A percentile compares a stretch with the other conserved stretches of the same genome.
phyloP scores from a whole-genome alignment of 495 filamentous ascomycete species.

The Penicillium manginii region DNA sequence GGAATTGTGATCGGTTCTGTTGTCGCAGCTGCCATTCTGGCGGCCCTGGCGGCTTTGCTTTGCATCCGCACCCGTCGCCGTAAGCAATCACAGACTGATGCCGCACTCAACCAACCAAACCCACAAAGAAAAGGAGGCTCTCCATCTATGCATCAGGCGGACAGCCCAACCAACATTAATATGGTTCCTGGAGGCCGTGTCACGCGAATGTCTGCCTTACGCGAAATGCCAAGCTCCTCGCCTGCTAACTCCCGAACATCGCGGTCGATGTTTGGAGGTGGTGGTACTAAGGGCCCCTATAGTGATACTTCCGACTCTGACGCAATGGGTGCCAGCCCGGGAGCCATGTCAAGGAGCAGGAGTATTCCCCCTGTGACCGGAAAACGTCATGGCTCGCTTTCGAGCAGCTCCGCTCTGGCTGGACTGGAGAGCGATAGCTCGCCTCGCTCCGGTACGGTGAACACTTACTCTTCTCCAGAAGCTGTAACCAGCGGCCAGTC shows the following conservation, averaged over 20 bases:
- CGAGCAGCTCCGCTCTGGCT: constrained; percentile 78
- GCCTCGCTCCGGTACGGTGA: constrained; percentile 70
- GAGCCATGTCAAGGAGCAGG: constrained; percentile 63
- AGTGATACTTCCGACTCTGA: constrained; percentile 82
- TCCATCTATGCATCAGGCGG: constrained; percentile 53
- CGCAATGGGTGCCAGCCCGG: constrained; percentile 76
- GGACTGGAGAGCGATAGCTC: constrained; percentile 72
- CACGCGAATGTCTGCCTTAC: constrained; percentile 92
- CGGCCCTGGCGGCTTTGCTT: constrained; percentile 62
- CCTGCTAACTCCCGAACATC: constrained; percentile 55
- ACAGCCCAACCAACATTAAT: constrained; percentile 62
- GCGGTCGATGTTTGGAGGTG: constrained; percentile 44
- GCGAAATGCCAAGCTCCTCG: constrained; percentile 66
- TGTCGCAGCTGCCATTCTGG: constrained; percentile 68
- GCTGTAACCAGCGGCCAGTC: constrained; percentile 86
- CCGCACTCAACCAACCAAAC: constrained; percentile 83
- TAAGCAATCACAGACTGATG: constrained; percentile 61
- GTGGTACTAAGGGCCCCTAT: constrained; percentile 47
- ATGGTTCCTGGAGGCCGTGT: constrained; percentile 86
- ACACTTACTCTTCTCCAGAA: constrained; percentile 80
- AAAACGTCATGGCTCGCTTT: constrained; percentile 84
- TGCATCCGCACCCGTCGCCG: constrained; percentile 63
- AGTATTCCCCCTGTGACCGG: constrained; percentile 65
- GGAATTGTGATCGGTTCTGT: constrained; percentile 87
- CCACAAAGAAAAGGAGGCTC: constrained; percentile 64